These are phyloP conservation scores for Penicillium ochrochloron DNA, from an alignment of 495 filamentous ascomycete species.

Conservation along the genomic window DNA sequence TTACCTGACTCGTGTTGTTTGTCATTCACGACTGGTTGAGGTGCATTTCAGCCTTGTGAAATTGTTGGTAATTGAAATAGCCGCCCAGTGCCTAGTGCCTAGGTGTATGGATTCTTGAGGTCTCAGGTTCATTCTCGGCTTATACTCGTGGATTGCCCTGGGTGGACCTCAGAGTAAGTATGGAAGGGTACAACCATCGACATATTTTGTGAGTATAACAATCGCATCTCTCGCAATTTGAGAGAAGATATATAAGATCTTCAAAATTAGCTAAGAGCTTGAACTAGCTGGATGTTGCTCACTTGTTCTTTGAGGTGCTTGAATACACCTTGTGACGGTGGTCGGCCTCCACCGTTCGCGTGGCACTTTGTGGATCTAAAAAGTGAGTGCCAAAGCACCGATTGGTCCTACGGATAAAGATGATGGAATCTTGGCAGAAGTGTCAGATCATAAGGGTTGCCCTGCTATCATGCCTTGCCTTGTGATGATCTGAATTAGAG, in stretches of 20 bases:
- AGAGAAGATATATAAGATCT: not conserved
- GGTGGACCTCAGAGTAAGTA: not conserved
- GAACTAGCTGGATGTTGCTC: not conserved
- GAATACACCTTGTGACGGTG: not conserved
- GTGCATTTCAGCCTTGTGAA: not conserved
- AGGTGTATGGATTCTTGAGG: not conserved
- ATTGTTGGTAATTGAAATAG: not conserved
- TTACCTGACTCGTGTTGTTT: not conserved
- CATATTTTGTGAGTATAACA: not conserved
- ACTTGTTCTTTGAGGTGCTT: not conserved
- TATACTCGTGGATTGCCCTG: not conserved
- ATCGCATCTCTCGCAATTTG: not conserved
- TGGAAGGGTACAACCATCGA: not conserved
- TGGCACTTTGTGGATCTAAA: constrained; percentile 6
- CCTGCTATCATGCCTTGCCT: constrained; percentile 63
- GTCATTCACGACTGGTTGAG: not conserved
- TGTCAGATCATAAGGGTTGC: constrained; percentile 22
- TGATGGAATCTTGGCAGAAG: not conserved
- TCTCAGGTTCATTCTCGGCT: not conserved
- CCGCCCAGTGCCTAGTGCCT: not conserved
- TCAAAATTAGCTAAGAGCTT: not conserved
- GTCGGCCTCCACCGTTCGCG: not conserved
- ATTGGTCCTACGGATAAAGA: not conserved
- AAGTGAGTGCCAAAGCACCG: too few species aligned
- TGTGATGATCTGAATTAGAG: constrained; percentile 67